These are phyloP conservation scores for Combretum micranthum DNA, from an alignment of 345 rosid species.

Conservation along the genomic window DNA sequence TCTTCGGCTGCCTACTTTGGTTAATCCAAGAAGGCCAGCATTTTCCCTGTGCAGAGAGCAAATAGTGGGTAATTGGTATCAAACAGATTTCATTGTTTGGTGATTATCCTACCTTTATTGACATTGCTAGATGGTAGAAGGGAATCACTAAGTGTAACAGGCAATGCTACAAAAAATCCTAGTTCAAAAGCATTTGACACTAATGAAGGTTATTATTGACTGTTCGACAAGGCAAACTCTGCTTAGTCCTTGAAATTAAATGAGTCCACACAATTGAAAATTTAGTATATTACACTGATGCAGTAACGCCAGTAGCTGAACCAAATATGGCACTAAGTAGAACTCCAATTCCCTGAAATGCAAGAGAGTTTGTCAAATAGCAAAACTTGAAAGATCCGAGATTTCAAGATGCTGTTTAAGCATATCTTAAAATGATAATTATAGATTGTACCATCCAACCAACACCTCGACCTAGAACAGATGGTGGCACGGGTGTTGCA, in stretches of 20 bases:
- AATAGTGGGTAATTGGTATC: background rate
- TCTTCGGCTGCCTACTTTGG: conserved; percentile 71
- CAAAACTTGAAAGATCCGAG: background rate
- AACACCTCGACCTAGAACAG: conserved; percentile 55
- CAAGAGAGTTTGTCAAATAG: conserved; percentile 2
- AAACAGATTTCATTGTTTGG: no score
- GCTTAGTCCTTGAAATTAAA: background rate
- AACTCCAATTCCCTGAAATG: conserved; percentile 55
- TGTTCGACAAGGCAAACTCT: no score
- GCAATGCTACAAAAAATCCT: no score
- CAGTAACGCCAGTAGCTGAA: conserved; percentile 45
- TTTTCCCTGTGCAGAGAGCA: conserved; percentile 40
- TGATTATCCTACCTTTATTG: no score
- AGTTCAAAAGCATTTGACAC: no score
- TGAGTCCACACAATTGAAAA: background rate
- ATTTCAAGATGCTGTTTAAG: no score
- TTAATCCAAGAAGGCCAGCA: conserved; percentile 66
- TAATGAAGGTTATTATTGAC: no score
- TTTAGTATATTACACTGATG: conserved; percentile 47
- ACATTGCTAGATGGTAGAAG: no score
- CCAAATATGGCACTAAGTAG: conserved; percentile 52
- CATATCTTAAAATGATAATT: no score
- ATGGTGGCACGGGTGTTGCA: conserved; percentile 66
- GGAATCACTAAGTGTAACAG: no score
- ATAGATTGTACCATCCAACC: conserved; percentile 52